Conservation (phyloP, 371 early-diverging fungal genomes). For the Rhizopus microsporus region DNA sequence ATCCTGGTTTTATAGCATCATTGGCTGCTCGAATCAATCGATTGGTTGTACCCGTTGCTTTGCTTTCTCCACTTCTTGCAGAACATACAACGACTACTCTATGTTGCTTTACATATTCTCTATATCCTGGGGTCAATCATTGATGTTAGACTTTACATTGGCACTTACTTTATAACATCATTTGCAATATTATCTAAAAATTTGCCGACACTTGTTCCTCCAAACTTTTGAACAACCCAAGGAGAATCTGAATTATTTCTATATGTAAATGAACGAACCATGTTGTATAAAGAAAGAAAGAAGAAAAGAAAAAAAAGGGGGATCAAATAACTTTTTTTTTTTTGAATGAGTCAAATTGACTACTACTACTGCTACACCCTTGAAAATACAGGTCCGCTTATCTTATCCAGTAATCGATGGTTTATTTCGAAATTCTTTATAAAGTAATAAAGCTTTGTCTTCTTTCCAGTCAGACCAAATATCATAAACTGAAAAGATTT, state of each 20-base stretch:
- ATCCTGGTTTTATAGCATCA: conserved; percentile 68
- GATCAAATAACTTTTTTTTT: not conserved
- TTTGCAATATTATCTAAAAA: conserved; percentile 65
- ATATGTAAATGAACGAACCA: conserved; percentile 21
- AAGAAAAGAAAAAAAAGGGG: conserved; percentile 13
- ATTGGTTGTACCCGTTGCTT: conserved; percentile 78
- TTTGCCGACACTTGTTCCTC: conserved; percentile 88
- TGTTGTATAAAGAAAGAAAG: conserved; percentile 13
- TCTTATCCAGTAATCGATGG: not conserved
- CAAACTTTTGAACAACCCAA: conserved; percentile 86
- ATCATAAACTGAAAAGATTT: conserved; percentile 65
- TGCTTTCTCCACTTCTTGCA: conserved; percentile 77
- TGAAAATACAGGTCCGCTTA: conserved; percentile 7
- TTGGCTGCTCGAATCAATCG: conserved; percentile 72
- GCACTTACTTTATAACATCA: conserved; percentile 57
- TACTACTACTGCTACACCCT: not conserved
- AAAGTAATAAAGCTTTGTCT: conserved; percentile 47
- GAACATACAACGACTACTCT: conserved; percentile 82
- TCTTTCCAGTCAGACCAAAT: conserved; percentile 70
- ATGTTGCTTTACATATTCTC: conserved; percentile 61
- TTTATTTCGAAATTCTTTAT: conserved; percentile 41
- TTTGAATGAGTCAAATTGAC: not conserved
- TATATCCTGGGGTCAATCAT: conserved; percentile 5
- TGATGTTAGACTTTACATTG: not conserved
- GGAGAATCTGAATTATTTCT: conserved; percentile 40